Evolutionary conservation across 1,284 basidiomycete genomes (phyloP).

Genomic region (Lentinula novae-zelandiae): DNA sequence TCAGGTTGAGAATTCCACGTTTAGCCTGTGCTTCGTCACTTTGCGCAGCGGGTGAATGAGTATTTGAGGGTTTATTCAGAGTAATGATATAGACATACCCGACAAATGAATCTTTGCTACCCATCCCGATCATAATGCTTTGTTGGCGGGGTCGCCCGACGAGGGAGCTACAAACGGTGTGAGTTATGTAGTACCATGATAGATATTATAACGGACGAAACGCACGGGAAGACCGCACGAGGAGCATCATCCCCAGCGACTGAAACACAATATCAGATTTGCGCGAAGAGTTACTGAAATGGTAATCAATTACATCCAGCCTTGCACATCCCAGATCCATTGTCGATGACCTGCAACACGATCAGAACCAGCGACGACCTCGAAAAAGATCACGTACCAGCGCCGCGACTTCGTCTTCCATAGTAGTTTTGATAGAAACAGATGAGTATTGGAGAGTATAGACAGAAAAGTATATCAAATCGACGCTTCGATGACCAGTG

Average conservation of each 20-base stretch:
- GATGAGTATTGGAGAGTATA: not conserved
- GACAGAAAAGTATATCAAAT: not conserved
- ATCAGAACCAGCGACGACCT: not conserved
- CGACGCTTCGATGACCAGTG: not conserved
- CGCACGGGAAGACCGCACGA: slow-evolving; percentile 14
- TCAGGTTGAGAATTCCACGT: slow-evolving; percentile 13
- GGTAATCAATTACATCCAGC: slow-evolving; percentile 10
- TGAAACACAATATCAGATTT: not conserved
- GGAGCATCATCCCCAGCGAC: slow-evolving; percentile 15
- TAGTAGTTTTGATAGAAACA: not conserved
- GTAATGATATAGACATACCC: slow-evolving; percentile 1
- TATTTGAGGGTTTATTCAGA: not conserved
- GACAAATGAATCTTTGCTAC: slow-evolving; percentile 13
- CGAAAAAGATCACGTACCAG: not conserved
- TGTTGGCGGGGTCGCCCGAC: slow-evolving; percentile 12
- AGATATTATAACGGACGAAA: not conserved
- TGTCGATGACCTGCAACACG: slow-evolving; percentile 13
- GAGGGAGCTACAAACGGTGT: slow-evolving; percentile 3
- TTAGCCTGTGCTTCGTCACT: slow-evolving; percentile 15
- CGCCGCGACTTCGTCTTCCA: slow-evolving; percentile 15
- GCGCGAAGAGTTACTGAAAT: not conserved
- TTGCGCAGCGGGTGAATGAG: not conserved
- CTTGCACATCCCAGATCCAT: slow-evolving; percentile 17
- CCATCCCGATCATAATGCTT: slow-evolving; percentile 14
- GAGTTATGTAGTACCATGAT: not conserved